A percentile compares a stretch with the other conserved stretches of the same genome.
These are phyloP conservation scores for Mycena vitilis DNA, from an alignment of 768 basidiomycete genomes.

Conservation along the genomic window DNA sequence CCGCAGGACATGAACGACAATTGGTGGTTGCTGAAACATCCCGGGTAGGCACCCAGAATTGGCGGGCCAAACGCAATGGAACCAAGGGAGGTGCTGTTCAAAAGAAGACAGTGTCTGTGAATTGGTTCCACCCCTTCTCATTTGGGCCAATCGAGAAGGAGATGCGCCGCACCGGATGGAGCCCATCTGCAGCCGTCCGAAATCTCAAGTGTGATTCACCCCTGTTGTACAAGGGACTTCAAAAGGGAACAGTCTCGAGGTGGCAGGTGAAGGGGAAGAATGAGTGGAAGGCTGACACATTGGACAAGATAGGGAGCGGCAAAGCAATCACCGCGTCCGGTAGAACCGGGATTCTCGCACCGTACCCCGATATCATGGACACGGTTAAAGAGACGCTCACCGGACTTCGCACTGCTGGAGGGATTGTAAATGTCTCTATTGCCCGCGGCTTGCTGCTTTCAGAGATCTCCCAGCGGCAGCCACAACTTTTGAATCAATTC, in stretches of 20 bases:
- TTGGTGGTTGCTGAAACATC: background rate
- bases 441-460: conserved; percentile 14
- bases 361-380: conserved; percentile 20
- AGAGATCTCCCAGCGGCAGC: conserved; percentile 8
- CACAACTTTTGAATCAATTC: conserved; percentile 16
- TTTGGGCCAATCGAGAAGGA: background rate
- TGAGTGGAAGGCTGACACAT: background rate
- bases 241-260: conserved; percentile 4
- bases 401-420: conserved; percentile 10
- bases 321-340: conserved; percentile 1
- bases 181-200: background rate
- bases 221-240: background rate
- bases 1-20: background rate
- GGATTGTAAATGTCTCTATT: conserved; percentile 21
- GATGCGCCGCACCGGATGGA: conserved; percentile 11
- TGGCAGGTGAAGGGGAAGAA: conserved; percentile 17
- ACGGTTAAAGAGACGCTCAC: conserved; percentile 20
- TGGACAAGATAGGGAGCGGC: background rate
- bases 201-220: background rate
- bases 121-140: conserved; percentile 5
- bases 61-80: background rate
- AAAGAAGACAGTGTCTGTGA: background rate
- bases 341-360: conserved; percentile 12
- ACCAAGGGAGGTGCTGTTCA: background rate
- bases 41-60: background rate